These are phyloP conservation scores for Rhizophagus clarus DNA, from an alignment of 192 early-diverging fungal species.

Conservation along the genomic window DNA sequence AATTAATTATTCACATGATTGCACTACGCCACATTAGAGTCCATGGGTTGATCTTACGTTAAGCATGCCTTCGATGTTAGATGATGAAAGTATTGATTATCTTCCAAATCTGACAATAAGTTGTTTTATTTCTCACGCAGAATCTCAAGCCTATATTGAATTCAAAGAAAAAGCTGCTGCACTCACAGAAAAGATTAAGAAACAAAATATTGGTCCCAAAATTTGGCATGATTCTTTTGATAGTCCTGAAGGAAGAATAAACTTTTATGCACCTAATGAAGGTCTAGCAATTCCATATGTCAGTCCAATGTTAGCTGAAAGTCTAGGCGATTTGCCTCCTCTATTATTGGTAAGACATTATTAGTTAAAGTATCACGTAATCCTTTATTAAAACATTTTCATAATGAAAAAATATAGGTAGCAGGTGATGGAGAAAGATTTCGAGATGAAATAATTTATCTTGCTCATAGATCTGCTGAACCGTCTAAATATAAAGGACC, in stretches of 20 bases:
- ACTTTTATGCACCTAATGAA: conserved; percentile 51
- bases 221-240: conserved; percentile 31
- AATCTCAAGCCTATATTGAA: conserved; percentile 36
- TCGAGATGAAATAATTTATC: conserved; percentile 52
- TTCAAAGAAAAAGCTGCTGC: conserved; percentile 34
- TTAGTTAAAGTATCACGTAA: neutral
- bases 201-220: conserved; percentile 11
- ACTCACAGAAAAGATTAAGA: conserved; percentile 23
- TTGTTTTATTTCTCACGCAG: conserved; percentile 33
- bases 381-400: neutral
- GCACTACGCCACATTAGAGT: neutral
- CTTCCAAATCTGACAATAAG: conserved; percentile 35
- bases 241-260: conserved; percentile 40
- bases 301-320: conserved; percentile 46
- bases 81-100: conserved; percentile 39
- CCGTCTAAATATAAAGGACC: conserved; percentile 8
- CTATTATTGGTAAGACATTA: conserved; percentile 47
- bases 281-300: conserved; percentile 46
- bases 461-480: conserved; percentile 41
- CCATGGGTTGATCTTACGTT: conserved; percentile 51
- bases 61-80: conserved; percentile 45
- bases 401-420: conserved; percentile 33
- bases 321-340: conserved; percentile 41
- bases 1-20: neutral
- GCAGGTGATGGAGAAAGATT: conserved; percentile 48